Evolutionary conservation across 768 basidiomycete genomes (phyloP), one percentile per base, ranked within the genome.

Genomic region (Pleurotus giganteus): DNA sequence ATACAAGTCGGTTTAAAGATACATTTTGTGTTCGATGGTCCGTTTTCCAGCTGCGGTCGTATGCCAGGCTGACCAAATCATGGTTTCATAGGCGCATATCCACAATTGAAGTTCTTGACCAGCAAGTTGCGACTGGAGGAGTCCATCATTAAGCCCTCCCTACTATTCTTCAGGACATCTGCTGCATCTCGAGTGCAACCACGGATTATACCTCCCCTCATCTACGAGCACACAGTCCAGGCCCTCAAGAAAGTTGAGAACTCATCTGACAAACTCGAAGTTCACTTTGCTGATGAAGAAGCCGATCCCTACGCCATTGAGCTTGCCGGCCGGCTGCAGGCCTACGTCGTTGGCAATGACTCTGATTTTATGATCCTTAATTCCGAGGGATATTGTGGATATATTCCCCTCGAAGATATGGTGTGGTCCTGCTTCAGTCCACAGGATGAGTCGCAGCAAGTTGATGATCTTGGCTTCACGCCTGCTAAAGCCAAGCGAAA

Each of bases 291-390:
- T 4, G 89, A 92, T 60, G 85, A 85, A 67, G 91, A 93, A 66
- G 89, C 82, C 8, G 91, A 92, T 66, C 88, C 89, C 2, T 91
- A 83, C 61, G 84, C 87, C n/a, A 90, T 93, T 4, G 90, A 90
- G 60, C 75, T 94, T 6, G 91, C 91, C 8, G 90, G 83, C 12
- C 77, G 81, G 45, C 68, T 91, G 9, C 76, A 79, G 7, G 91
- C 82, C 29, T 93, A 86, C 60, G 89, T 94, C 43, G 76, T 84
- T 0, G 89, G 86, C 21, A 84, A 77, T 57, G 91, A 94, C 71
- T 93, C 90, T 2, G 91, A 94, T 66, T 94, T 88, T 58, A 83
- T 89, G 46, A 77, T 94, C 51, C 70, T 91, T 50, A 89, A 89
- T 61, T 74, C 84, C 11, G 87, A 86, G 29, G 87, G 83, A 8